These are phyloP conservation scores for Solanum commersonii DNA, from an alignment of 257 asterid species.

Conservation along the genomic window DNA sequence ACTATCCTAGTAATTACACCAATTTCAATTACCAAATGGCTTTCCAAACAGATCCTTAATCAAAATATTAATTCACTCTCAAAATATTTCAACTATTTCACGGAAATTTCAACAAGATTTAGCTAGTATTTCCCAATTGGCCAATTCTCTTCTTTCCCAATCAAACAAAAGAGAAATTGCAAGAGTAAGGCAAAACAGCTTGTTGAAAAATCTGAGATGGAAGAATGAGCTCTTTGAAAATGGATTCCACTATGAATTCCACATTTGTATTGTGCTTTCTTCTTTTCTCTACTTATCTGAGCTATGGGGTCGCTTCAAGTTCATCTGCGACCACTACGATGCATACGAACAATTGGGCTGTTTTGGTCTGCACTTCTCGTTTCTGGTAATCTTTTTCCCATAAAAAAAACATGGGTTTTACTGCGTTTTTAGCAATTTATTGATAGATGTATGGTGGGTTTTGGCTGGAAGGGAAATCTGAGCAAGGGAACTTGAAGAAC, in stretches of 20 bases:
- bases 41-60: too few relatives aligned
- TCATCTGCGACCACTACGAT: constrained; percentile 40
- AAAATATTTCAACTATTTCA: too few relatives aligned
- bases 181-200: background rate
- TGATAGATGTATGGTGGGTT: background rate
- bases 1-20: too few relatives aligned
- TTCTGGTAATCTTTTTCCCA: constrained; percentile 48
- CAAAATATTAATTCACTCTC: too few relatives aligned
- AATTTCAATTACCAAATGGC: too few relatives aligned
- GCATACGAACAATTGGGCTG: constrained; percentile 99
- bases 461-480: background rate
- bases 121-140: too few relatives aligned
- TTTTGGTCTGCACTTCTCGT: constrained; percentile 93
- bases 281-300: background rate
- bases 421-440: background rate
- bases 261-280: background rate
- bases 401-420: background rate
- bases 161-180: background rate
- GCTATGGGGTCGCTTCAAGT: constrained; percentile 2
- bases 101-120: too few relatives aligned
- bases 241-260: background rate
- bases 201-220: background rate
- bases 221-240: background rate
- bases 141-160: background rate
- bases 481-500: background rate